Evolutionary conservation across 2,329 filamentous ascomycete genomes (phyloP).

Genomic region (Hypoxylon sp.): DNA sequence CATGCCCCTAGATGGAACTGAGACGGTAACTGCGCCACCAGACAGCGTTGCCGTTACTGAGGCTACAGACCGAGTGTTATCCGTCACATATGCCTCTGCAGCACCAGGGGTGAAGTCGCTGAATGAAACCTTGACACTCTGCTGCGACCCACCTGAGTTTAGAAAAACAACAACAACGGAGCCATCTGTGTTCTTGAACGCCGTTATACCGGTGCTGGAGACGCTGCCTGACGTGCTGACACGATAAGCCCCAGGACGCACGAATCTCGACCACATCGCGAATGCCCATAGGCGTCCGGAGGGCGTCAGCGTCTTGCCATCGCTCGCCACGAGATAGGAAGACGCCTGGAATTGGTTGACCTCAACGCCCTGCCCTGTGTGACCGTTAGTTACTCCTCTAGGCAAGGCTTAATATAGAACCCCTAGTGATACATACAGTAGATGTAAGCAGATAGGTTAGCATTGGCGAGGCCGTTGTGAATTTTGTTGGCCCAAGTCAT

Average conservation of each 20-base stretch:
- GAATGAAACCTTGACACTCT: constrained; percentile 40
- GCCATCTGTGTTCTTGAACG: constrained; percentile 47
- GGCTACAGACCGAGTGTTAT: constrained; percentile 43
- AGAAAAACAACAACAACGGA: constrained; percentile 49
- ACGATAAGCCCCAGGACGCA: constrained; percentile 47
- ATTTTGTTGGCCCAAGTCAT: constrained; percentile 56
- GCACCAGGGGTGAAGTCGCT: constrained; percentile 32
- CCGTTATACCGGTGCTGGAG: constrained; percentile 43
- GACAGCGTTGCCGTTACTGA: constrained; percentile 19
- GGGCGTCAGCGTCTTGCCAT: constrained; percentile 45
- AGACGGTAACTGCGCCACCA: constrained; percentile 34
- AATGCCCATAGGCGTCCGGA: constrained; percentile 50
- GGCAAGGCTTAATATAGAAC: background rate
- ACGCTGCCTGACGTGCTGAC: constrained; percentile 44
- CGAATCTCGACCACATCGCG: constrained; percentile 49
- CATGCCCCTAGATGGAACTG: constrained; percentile 43
- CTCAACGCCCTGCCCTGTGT: constrained; percentile 57
- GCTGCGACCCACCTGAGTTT: constrained; percentile 43
- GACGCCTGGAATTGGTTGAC: constrained; percentile 50
- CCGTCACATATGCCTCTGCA: constrained; percentile 42
- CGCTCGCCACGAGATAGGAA: constrained; percentile 51
- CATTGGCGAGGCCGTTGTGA: constrained; percentile 61
- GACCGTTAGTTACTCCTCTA: background rate
- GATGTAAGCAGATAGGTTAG: constrained; percentile 63
- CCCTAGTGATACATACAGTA: constrained; percentile 51